Percentiles rank a stretch among this genome's conserved stretches.
Conservation (phyloP, 164 flowering plant genomes). For the Magnolia sinica region DNA sequence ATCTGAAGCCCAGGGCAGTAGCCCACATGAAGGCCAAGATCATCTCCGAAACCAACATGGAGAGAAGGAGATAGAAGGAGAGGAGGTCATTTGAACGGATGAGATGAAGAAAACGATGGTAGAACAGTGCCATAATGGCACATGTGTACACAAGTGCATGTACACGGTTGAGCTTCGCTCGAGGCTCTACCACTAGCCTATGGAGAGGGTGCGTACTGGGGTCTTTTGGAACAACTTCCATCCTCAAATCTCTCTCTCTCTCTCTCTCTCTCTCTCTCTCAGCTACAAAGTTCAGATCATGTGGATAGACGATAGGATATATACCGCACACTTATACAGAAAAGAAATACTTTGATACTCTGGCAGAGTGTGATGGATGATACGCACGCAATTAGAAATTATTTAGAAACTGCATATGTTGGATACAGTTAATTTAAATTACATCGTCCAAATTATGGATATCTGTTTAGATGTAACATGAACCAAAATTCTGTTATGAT, state of each 20-base stretch:
- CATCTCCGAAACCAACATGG: constrained; percentile 15
- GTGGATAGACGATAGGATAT: no score
- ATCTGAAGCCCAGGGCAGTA: constrained; percentile 12
- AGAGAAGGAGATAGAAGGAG: constrained; percentile 9
- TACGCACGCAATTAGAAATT: no score
- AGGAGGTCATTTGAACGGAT: constrained; percentile 7
- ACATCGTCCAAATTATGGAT: no score
- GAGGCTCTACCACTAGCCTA: constrained; percentile 28
- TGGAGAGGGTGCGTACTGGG: constrained; percentile 28
- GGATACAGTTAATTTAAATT: no score
- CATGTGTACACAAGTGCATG: constrained; percentile 40
- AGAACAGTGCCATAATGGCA: constrained; percentile 42
- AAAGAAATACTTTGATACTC: no score
- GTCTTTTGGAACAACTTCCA: not conserved
- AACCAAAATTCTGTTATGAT: no score
- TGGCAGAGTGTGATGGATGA: no score
- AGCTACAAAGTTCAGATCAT: no score
- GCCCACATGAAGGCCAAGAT: constrained; percentile 27
- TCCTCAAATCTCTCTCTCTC: not conserved
- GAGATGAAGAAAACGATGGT: constrained; percentile 17
- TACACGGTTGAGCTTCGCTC: constrained; percentile 39
- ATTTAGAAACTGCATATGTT: no score
- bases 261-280: no score
- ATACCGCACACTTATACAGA: no score
- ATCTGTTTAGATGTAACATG: no score